phyloP scores from a whole-genome alignment of 2,329 filamentous ascomycete genomes.

The Fusarium subglutinans region DNA sequence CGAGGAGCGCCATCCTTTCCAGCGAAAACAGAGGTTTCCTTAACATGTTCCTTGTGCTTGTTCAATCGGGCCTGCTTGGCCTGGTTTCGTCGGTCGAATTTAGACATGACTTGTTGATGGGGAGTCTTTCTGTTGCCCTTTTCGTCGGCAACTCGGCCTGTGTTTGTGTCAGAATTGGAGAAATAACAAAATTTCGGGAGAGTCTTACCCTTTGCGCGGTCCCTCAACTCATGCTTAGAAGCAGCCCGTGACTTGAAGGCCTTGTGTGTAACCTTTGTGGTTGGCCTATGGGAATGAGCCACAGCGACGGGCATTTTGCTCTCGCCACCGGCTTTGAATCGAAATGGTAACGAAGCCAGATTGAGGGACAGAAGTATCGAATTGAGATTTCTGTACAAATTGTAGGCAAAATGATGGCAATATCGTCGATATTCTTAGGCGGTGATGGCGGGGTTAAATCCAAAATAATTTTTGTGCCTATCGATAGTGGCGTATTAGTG shows the following conservation, averaged over 20 bases:
- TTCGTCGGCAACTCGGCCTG: slow-evolving; percentile 82
- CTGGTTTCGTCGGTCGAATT: slow-evolving; percentile 94
- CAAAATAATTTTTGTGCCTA: slow-evolving; percentile 52
- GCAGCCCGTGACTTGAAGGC: slow-evolving; percentile 91
- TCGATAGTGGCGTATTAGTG: slow-evolving; percentile 44
- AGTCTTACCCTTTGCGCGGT: slow-evolving; percentile 78
- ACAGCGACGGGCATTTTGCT: slow-evolving; percentile 78
- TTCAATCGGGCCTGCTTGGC: slow-evolving; percentile 86
- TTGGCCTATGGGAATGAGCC: slow-evolving; percentile 88
- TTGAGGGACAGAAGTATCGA: slow-evolving; percentile 47
- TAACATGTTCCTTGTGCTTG: slow-evolving; percentile 85
- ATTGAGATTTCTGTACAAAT: slow-evolving; percentile 7
- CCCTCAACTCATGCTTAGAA: slow-evolving; percentile 86
- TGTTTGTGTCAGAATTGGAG: background rate
- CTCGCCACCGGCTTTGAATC: slow-evolving; percentile 84
- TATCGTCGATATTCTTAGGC: slow-evolving; percentile 40
- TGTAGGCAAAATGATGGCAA: slow-evolving; percentile 38
- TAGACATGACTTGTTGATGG: slow-evolving; percentile 97
- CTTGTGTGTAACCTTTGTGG: slow-evolving; percentile 89
- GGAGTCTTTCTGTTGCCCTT: slow-evolving; percentile 83
- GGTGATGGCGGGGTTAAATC: slow-evolving; percentile 51
- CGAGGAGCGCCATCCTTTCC: slow-evolving; percentile 87
- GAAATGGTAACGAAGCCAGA: slow-evolving; percentile 78
- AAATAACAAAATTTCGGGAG: background rate
- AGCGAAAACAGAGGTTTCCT: slow-evolving; percentile 82